A percentile compares a stretch with the other conserved stretches of the same genome.
Conservation (phyloP, 257 asterid species). For the Haberlea rhodopensis region DNA sequence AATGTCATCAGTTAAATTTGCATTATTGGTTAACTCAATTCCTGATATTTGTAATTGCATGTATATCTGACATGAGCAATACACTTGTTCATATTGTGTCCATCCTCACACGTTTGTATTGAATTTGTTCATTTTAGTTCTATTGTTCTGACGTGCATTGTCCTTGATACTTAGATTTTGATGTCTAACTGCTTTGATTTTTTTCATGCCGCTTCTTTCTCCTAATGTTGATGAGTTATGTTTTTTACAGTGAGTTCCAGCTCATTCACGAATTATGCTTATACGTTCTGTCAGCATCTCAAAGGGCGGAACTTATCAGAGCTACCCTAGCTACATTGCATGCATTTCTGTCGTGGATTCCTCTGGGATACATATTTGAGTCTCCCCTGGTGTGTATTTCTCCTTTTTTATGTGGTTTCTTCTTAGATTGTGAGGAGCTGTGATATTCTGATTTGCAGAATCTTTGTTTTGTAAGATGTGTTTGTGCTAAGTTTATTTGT, state of each 20-base stretch:
- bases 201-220: background rate
- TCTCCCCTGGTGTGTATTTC: constrained; percentile 80
- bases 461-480: constrained; percentile 13
- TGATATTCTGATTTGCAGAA: background rate
- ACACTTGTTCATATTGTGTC: constrained; percentile 1
- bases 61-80: background rate
- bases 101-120: too few relatives aligned
- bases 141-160: constrained; percentile 2
- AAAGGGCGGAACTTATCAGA: constrained; percentile 92
- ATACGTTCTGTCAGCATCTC: constrained; percentile 86
- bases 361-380: constrained; percentile 94
- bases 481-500: constrained; percentile 19
- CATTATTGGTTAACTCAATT: constrained; percentile 9
- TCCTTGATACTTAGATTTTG: background rate
- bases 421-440: constrained; percentile 19
- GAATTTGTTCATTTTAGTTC: constrained; percentile 7
- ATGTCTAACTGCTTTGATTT: constrained; percentile 7
- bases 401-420: constrained; percentile 27
- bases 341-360: constrained; percentile 99
- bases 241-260: constrained; percentile 81
- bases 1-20: background rate
- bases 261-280: constrained; percentile 94
- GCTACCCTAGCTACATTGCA: constrained; percentile 93
- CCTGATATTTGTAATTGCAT: background rate
- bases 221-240: constrained; percentile 20